A percentile compares a stretch with the other conserved stretches of the same genome.
Conservation (phyloP, 1,139 yeast species). For the Tardiomyces digboiensis region DNA sequence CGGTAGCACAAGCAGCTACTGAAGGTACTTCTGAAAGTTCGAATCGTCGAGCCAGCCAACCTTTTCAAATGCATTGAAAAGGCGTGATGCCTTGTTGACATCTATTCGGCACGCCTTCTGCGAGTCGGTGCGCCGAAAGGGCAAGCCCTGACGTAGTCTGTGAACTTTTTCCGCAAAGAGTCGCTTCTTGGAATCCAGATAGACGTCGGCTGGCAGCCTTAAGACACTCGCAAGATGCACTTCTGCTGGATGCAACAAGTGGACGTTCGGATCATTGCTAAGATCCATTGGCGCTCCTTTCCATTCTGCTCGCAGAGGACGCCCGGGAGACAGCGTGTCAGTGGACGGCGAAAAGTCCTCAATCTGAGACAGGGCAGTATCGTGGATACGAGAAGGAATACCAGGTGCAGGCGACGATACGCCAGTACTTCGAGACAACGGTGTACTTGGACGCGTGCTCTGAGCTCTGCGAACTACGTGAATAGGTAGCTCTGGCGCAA, state of each 20-base stretch:
- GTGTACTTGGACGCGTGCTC: conserved; percentile 1
- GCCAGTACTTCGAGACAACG: not conserved
- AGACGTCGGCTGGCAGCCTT: conserved; percentile 78
- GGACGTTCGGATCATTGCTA: conserved; percentile 59
- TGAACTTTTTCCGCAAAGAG: conserved; percentile 82
- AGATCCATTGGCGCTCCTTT: conserved; percentile 97
- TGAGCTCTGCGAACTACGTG: not conserved
- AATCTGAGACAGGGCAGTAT: conserved; percentile 28
- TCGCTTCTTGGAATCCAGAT: conserved; percentile 87
- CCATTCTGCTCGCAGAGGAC: conserved; percentile 88
- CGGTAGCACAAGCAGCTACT: conserved; percentile 6
- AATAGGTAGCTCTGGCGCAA: not conserved
- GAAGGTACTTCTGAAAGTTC: conserved; percentile 48
- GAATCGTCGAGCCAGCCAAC: conserved; percentile 91
- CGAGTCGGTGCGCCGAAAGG: conserved; percentile 94
- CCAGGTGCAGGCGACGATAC: not conserved
- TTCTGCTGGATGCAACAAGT: conserved; percentile 85
- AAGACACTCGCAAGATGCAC: conserved; percentile 78
- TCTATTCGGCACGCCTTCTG: conserved; percentile 97
- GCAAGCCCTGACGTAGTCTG: conserved; percentile 62
- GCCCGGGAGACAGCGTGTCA: conserved; percentile 54
- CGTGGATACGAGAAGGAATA: conserved; percentile 26
- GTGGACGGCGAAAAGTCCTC: conserved; percentile 72
- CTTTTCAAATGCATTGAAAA: conserved; percentile 88
- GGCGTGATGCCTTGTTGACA: conserved; percentile 89